These are phyloP conservation scores for Sporisorium scitamineum DNA, from an alignment of 1,284 basidiomycete genomes.

Conservation along the genomic window DNA sequence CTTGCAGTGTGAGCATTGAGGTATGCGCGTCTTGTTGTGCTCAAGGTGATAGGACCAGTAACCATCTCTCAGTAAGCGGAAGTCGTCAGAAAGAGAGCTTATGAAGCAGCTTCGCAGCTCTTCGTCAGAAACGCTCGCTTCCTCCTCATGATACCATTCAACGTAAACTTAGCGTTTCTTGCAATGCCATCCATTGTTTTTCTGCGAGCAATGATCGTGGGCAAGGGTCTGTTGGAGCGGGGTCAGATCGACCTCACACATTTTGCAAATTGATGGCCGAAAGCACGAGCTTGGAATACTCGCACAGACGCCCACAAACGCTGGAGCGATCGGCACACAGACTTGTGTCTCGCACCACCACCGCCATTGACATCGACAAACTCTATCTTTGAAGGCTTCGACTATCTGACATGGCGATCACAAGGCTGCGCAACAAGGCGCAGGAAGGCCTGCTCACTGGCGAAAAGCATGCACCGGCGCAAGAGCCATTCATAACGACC, in stretches of 20 bases:
- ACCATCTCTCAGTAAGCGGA: too few relatives aligned
- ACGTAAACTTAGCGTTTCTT: too few relatives aligned
- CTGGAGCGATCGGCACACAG: background rate
- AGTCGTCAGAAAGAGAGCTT: too few relatives aligned
- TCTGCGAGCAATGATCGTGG: background rate
- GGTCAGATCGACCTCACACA: background rate
- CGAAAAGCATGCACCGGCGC: background rate
- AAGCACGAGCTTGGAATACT: too few relatives aligned
- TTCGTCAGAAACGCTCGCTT: background rate
- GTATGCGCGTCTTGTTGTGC: too few relatives aligned
- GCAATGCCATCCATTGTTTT: background rate
- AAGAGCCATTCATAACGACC: background rate
- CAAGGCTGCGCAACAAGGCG: constrained; percentile 3
- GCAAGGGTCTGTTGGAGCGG: background rate
- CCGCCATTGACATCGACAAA: background rate
- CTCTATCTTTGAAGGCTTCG: background rate
- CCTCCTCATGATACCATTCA: too few relatives aligned
- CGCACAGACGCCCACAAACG: background rate
- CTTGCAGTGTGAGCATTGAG: too few relatives aligned
- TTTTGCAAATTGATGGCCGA: background rate
- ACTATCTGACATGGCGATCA: background rate
- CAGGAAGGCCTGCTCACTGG: constrained; percentile 13
- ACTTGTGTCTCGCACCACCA: background rate
- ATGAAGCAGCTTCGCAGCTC: too few relatives aligned
- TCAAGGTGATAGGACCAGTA: too few relatives aligned